Percentiles rank a stretch among this genome's conserved stretches.
Evolutionary conservation across 192 early-diverging fungal genomes (phyloP).

Genomic region (Rhizophagus prolifer): DNA sequence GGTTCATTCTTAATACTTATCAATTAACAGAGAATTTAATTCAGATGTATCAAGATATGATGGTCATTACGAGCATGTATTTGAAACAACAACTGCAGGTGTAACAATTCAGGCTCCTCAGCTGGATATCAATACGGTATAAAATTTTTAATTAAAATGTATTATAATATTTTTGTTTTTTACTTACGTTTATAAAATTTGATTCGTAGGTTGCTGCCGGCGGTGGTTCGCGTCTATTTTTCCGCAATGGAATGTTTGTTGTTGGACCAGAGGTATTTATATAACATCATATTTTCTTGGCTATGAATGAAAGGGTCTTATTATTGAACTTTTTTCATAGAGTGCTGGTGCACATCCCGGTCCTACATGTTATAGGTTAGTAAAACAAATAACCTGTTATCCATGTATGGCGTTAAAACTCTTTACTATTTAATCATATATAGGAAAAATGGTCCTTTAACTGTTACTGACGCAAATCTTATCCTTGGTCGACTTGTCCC

Average conservation of each 20-base stretch:
- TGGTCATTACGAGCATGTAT: conserved; percentile 88
- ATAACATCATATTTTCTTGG: not conserved
- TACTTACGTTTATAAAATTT: not conserved
- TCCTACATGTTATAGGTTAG: conserved; percentile 85
- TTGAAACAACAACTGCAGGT: conserved; percentile 89
- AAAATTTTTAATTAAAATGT: not conserved
- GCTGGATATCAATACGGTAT: conserved; percentile 87
- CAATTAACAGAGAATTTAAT: not conserved
- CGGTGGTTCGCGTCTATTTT: conserved; percentile 90
- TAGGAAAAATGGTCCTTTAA: conserved; percentile 86
- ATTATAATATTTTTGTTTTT: not conserved
- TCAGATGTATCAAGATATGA: conserved; percentile 91
- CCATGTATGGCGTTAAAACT: not conserved
- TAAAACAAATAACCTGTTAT: not conserved
- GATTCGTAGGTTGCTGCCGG: conserved; percentile 76
- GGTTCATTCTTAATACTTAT: not conserved
- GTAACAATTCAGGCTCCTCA: conserved; percentile 95
- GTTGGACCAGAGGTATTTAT: conserved; percentile 78
- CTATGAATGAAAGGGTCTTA: not conserved
- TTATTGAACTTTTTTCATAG: not conserved
- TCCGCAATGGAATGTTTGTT: conserved; percentile 88
- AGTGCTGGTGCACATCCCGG: conserved; percentile 94
- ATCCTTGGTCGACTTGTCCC: conserved; percentile 82
- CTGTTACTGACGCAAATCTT: conserved; percentile 95
- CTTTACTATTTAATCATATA: not conserved